These are phyloP conservation scores for Dysphania ambrosioides DNA, from an alignment of 148 eudicot species.

Conservation along the genomic window DNA sequence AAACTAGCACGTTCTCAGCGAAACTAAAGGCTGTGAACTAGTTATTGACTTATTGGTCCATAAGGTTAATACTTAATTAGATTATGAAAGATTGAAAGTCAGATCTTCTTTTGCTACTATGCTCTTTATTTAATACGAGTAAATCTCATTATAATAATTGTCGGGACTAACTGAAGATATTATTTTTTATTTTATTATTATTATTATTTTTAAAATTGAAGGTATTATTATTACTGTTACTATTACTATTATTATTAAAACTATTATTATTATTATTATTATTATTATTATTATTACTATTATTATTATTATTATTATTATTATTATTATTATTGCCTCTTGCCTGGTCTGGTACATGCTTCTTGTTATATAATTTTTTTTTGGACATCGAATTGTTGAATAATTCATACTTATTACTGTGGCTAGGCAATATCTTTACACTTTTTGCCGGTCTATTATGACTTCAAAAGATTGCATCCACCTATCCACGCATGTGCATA, in stretches of 20 bases:
- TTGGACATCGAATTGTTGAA: too few species aligned
- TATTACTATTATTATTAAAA: too few species aligned
- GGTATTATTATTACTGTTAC: too few species aligned
- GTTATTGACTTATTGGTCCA: not conserved
- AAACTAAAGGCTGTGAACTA: not conserved
- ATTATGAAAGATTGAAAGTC: not conserved
- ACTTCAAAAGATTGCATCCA: not conserved
- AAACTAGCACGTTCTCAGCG: not conserved
- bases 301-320: too few species aligned
- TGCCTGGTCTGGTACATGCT: conserved; percentile 6
- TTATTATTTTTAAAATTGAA: too few species aligned
- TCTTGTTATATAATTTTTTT: too few species aligned
- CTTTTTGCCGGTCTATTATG: not conserved
- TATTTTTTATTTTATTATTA: too few species aligned
- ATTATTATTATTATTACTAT: too few species aligned
- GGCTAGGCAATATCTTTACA: not conserved
- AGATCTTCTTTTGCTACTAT: not conserved
- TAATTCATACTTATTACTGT: not conserved
- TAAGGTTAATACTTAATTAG: too few species aligned
- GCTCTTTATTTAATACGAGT: not conserved
- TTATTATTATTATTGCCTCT: too few species aligned
- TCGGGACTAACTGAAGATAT: not conserved
- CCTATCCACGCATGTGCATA: conserved; percentile 8
- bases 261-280: too few species aligned
- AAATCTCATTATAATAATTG: not conserved